A percentile compares a stretch with the other conserved stretches of the same genome.
These are phyloP conservation scores for Trifolium repens DNA, from an alignment of 306 rosid species.

Conservation along the genomic window DNA sequence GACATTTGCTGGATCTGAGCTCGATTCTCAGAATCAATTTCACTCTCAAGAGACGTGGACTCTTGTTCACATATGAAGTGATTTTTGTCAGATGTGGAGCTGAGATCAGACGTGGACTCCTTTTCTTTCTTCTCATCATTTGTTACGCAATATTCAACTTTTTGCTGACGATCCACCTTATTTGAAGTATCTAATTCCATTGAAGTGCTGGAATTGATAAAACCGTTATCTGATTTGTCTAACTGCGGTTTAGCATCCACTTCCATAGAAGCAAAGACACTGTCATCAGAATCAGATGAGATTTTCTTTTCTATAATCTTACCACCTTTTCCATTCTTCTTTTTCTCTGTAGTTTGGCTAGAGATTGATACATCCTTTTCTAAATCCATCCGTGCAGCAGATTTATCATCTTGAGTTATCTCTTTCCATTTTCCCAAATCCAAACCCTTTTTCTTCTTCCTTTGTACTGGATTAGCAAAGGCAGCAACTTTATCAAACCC, in stretches of 20 bases:
- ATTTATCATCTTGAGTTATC: slow-evolving; percentile 49
- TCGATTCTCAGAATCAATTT: slow-evolving; percentile 79
- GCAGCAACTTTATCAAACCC: slow-evolving; percentile 54
- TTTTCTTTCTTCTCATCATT: slow-evolving; percentile 34
- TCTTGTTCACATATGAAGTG: slow-evolving; percentile 45
- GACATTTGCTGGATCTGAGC: slow-evolving; percentile 72
- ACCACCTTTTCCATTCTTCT: slow-evolving; percentile 36
- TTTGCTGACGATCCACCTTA: slow-evolving; percentile 34
- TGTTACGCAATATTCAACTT: slow-evolving; percentile 22
- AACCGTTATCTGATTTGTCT: slow-evolving; percentile 27
- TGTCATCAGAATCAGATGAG: slow-evolving; percentile 39
- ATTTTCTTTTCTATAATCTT: slow-evolving; percentile 42
- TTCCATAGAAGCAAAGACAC: slow-evolving; percentile 26
- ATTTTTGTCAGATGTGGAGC: slow-evolving; percentile 35
- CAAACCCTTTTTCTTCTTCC: slow-evolving; percentile 67
- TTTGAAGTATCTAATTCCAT: slow-evolving; percentile 50
- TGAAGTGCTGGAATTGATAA: slow-evolving; percentile 25
- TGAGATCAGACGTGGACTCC: slow-evolving; percentile 35
- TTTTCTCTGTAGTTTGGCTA: slow-evolving; percentile 39
- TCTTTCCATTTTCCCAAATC: slow-evolving; percentile 74
- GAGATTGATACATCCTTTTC: slow-evolving; percentile 23
- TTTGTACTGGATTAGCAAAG: slow-evolving; percentile 68
- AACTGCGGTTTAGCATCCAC: slow-evolving; percentile 35
- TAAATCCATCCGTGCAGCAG: slow-evolving; percentile 42
- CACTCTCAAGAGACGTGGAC: slow-evolving; percentile 56